Base-by-base conservation (phyloP, 108 stramenopile genomes). In the Pseudonitzschia delicatissima region DNA sequence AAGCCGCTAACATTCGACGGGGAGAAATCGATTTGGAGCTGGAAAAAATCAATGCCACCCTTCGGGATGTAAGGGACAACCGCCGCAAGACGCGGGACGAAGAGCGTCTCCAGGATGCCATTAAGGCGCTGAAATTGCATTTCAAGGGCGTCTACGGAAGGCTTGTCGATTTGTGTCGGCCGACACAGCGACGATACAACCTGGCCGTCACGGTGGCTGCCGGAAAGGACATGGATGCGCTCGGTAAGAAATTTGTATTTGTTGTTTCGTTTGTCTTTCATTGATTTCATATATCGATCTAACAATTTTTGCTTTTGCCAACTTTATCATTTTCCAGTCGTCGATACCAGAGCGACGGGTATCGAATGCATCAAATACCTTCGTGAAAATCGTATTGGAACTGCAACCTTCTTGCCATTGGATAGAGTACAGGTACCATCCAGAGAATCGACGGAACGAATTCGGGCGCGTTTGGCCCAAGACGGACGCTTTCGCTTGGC, bases 151-250 rank as follows among this genome's bases (percentile, higher is more conserved):
- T 99, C 18, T 82, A 86, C 51, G 98, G 99, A 0, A 82, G 97
- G 3, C 72, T 99, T 34, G 96, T 95, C 34, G 96, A 98, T 77
- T 80, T 99, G 26, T 96, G 96, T 81, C 86, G 85, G 39, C 99
- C 99, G 9, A 82, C 87, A n/a, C 91, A 93, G 73, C 68, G 90
- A 31, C 62, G 91, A 42, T 98, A 85, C 84, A 87, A 93, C 68
- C 71, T 96, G 39, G 98, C 97, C 44, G 95, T 99, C 40, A 92
- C 96, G 7, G 95, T 96, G n/a, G 99, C 97, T 36, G 95, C 82
- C 17, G 98, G 98, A 29, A 95, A 96, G 71, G 88, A 96, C 76
- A 96, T 97, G 96, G 98, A 98, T 64, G 87, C 92, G 48, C 88
- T 99, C 61, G 53, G 53, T 55, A 17, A 0, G 53, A 49, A 21